Percentiles rank a stretch among this genome's conserved stretches.
These are phyloP conservation scores for Calonectria pteridis DNA, from an alignment of 2,329 filamentous ascomycete species.

Conservation along the genomic window DNA sequence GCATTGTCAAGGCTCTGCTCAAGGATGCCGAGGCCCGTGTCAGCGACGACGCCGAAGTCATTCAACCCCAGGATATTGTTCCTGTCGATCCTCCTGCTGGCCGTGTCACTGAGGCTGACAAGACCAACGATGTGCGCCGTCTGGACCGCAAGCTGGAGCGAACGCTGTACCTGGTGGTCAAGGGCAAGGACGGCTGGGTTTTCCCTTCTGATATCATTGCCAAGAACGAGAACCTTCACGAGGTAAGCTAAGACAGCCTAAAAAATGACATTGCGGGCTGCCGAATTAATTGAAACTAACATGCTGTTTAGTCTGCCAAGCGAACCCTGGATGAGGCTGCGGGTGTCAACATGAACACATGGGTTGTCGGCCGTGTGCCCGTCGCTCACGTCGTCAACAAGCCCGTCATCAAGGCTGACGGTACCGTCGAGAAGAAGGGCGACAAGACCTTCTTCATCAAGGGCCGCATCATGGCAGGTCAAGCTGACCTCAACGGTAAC, in stretches of 20 bases:
- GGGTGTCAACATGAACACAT: slow-evolving; percentile 98
- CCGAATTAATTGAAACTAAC: neutral
- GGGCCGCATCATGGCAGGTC: slow-evolving; percentile 95
- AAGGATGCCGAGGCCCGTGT: slow-evolving; percentile 78
- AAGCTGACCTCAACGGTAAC: slow-evolving; percentile 83
- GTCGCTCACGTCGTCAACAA: slow-evolving; percentile 81
- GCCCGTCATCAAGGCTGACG: slow-evolving; percentile 60
- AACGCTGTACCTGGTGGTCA: slow-evolving; percentile 90
- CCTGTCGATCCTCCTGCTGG: slow-evolving; percentile 78
- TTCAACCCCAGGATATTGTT: slow-evolving; percentile 70
- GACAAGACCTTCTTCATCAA: slow-evolving; percentile 97
- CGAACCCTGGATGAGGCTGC: slow-evolving; percentile 82
- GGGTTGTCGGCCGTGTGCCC: slow-evolving; percentile 92
- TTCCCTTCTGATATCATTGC: slow-evolving; percentile 82
- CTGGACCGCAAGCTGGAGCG: slow-evolving; percentile 83
- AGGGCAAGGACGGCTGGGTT: slow-evolving; percentile 80
- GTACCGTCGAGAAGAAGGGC: slow-evolving; percentile 63
- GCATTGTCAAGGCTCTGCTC: slow-evolving; percentile 76
- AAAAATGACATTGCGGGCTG: slow-evolving; percentile 30
- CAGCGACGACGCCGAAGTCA: slow-evolving; percentile 70
- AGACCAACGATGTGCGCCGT: slow-evolving; percentile 78
- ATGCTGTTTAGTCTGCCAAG: slow-evolving; percentile 77
- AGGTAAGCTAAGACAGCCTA: slow-evolving; percentile 68
- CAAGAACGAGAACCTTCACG: slow-evolving; percentile 81
- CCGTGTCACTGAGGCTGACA: slow-evolving; percentile 83